Conservation (phyloP, 352 stramenopile species). For the Pythium brassicae region DNA sequence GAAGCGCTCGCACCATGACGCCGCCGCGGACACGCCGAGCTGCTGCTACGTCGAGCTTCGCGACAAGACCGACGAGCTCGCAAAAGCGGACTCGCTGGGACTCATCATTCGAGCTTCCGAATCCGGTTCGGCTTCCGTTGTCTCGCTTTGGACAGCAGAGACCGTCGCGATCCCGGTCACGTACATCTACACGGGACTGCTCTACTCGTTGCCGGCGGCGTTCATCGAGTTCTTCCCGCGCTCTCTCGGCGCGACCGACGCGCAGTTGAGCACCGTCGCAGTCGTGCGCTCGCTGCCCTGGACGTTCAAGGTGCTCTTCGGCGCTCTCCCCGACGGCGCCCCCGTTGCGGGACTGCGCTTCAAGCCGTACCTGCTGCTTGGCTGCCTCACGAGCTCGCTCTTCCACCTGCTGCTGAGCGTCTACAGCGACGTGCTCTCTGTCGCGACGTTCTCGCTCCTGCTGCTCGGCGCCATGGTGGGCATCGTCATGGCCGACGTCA, state of each 20-base stretch:
- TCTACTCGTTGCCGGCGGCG: slow-evolving; percentile 61
- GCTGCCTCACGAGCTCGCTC: slow-evolving; percentile 47
- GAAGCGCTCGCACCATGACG: background rate
- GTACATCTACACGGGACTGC: slow-evolving; percentile 72
- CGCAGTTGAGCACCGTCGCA: slow-evolving; percentile 65
- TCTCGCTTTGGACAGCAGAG: slow-evolving; percentile 46
- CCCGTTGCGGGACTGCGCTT: slow-evolving; percentile 53
- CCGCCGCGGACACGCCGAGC: background rate
- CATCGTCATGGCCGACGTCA: slow-evolving; percentile 81
- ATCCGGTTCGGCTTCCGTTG: background rate
- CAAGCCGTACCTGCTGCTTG: slow-evolving; percentile 74
- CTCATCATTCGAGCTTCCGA: background rate
- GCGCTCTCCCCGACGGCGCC: slow-evolving; percentile 59
- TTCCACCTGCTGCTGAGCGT: slow-evolving; percentile 50
- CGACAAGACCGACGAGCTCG: background rate
- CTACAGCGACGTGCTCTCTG: slow-evolving; percentile 29
- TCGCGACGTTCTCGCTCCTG: slow-evolving; percentile 64
- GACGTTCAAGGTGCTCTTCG: slow-evolving; percentile 79
- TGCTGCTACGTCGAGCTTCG: slow-evolving; percentile 12
- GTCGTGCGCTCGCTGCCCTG: slow-evolving; percentile 70
- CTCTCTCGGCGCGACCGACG: slow-evolving; percentile 49
- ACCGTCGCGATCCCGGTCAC: slow-evolving; percentile 69
- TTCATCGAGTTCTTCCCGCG: slow-evolving; percentile 77
- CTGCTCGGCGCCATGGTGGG: slow-evolving; percentile 66
- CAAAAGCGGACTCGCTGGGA: background rate